These are phyloP conservation scores for Tolypocladium tundrense DNA, from an alignment of 2,329 filamentous ascomycete species.

Conservation along the genomic window DNA sequence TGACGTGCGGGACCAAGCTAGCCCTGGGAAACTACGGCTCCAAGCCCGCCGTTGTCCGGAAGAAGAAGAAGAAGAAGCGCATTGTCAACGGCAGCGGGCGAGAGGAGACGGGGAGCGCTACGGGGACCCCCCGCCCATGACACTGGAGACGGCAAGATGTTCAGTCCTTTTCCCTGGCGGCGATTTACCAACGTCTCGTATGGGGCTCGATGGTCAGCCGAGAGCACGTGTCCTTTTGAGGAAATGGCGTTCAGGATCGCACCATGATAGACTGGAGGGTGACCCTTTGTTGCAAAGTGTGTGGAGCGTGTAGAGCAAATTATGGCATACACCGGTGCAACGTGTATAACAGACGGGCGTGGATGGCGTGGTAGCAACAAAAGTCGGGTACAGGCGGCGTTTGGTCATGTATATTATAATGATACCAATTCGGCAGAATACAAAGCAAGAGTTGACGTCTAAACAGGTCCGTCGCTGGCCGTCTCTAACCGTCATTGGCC, in stretches of 20 bases:
- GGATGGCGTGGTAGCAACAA: not conserved
- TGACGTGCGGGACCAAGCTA: conserved; percentile 74
- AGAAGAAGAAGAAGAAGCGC: conserved; percentile 70
- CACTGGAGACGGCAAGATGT: conserved; percentile 5
- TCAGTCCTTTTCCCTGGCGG: not conserved
- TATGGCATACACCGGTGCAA: not conserved
- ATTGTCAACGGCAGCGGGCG: conserved; percentile 38
- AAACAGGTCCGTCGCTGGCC: too few species aligned
- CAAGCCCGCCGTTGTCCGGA: conserved; percentile 64
- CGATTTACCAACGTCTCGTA: not conserved
- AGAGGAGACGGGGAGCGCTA: conserved; percentile 49
- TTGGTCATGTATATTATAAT: not conserved
- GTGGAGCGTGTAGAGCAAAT: not conserved
- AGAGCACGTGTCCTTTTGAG: not conserved
- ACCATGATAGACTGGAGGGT: not conserved
- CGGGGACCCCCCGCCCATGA: conserved; percentile 45
- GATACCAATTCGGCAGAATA: conserved; percentile 2
- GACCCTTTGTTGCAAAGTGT: not conserved
- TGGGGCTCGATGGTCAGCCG: too few species aligned
- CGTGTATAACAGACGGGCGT: not conserved
- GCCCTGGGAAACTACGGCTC: conserved; percentile 66
- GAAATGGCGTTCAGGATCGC: conserved; percentile 12
- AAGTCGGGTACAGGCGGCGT: not conserved
- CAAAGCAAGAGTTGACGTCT: not conserved
- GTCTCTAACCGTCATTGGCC: not conserved